A percentile compares a stretch with the other conserved stretches of the same genome.
phyloP scores from a whole-genome alignment of 352 stramenopile species.

The Lagenidium sp. region DNA sequence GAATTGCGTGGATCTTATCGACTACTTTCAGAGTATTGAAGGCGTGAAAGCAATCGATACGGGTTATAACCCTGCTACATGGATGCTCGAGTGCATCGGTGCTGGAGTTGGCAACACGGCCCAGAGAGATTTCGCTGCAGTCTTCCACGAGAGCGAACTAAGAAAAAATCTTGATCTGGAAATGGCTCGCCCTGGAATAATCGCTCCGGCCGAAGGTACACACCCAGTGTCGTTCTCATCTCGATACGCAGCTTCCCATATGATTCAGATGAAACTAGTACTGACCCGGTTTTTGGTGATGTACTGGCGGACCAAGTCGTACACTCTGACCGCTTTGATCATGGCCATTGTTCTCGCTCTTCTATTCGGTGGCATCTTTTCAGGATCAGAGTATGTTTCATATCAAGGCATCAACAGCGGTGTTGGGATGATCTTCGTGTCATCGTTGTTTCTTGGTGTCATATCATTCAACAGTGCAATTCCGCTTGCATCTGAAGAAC shows the following conservation, averaged over 20 bases:
- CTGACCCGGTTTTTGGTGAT: slow-evolving; percentile 31
- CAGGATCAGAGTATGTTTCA: slow-evolving; percentile 14
- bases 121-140: slow-evolving; percentile 10
- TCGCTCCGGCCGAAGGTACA: slow-evolving; percentile 1
- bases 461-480: slow-evolving; percentile 54
- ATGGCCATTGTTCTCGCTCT: slow-evolving; percentile 25
- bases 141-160: slow-evolving; percentile 7
- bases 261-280: slow-evolving; percentile 9
- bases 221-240: slow-evolving; percentile 11
- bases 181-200: slow-evolving; percentile 9
- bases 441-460: slow-evolving; percentile 60
- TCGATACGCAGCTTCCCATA: slow-evolving; percentile 10
- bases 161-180: slow-evolving; percentile 5
- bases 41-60: slow-evolving; percentile 24
- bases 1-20: slow-evolving; percentile 18
- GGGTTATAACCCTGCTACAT: slow-evolving; percentile 71
- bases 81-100: slow-evolving; percentile 67
- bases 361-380: slow-evolving; percentile 38
- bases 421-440: slow-evolving; percentile 69
- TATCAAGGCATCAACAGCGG: slow-evolving; percentile 19
- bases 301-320: slow-evolving; percentile 67
- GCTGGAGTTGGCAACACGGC: slow-evolving; percentile 18
- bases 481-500: slow-evolving; percentile 54
- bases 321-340: slow-evolving; percentile 47
- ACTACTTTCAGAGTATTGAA: slow-evolving; percentile 52